Evolutionary conservation across 768 basidiomycete species (phyloP), one percentile per base, ranked within the genome.

Genomic region (Rhodosporidiobolus odoratus): DNA sequence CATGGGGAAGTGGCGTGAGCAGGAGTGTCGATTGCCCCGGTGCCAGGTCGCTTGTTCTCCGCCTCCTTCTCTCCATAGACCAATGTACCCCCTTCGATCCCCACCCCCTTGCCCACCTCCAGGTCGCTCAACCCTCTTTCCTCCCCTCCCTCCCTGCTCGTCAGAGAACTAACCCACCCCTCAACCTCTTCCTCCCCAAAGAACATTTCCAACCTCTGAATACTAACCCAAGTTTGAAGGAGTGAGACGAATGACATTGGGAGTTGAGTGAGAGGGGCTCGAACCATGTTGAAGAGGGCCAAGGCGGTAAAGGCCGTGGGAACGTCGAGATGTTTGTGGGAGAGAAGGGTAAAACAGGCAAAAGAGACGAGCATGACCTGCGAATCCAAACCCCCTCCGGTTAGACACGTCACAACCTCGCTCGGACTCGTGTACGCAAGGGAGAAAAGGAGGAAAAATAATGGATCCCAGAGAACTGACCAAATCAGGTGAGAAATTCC

Each of bases 271-370:
- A 72, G 56, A 0, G 61, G 54, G 40, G 67, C 45, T 23, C 73
- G 57, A 30, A 69, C 62, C 54, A 70, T 50, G 15, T 47, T 47
- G 80, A 95, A 95, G 45, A 96, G 79, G 0, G 91, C 85, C 48
- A 97, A 89, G 0, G 91, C 87, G 47, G 93, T 95, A 77, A 95
- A 95, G 0, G 93, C 93, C 30, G 85, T 84, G 10, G 88, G 83
- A 59, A 93, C 83, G 0, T 90, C 88, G 58, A 97, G 78, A 77
- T 90, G 81, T 59, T 90, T 85, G 1, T 89, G 89, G 74, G 84
- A 85, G 75, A 85, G 30, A 40, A 65, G 41, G 32, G 66, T 65
- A 64, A 59, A 70, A 62, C 65, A 66, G 2, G 62, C 62, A 66
- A 74, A 67, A 9, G 72, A 59, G 52, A 74, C 54, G 47, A 74